Evolutionary conservation across 2,329 filamentous ascomycete genomes (phyloP), one percentile per base, ranked within the genome.

Genomic region (Calonectria fujianensis): DNA sequence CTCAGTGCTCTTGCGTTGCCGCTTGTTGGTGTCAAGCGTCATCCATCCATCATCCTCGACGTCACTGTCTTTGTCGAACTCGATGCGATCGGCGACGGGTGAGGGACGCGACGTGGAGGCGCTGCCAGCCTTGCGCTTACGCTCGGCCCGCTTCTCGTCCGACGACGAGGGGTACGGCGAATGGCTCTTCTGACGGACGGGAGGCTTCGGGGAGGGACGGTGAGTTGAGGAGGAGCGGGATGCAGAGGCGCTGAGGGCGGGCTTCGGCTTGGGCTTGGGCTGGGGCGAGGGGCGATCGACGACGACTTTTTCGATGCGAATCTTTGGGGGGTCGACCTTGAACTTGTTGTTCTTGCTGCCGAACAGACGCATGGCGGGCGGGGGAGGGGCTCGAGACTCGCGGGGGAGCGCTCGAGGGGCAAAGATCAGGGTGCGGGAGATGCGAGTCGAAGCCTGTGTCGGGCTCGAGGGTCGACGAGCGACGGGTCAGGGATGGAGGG

Each of bases 21-120:
- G 85, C 85, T 91, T 91, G 75, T 85, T 86, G 61, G 84, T 83
- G 64, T 88, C 87, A 61, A 90, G 81, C 27, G 82, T 86, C 82
- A 87, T 87, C 86, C 90, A 91, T 74, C 89, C 88, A 75, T 89
- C 88, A 69, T 89, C 89, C 51, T 89, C 88, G 66, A 85, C 87
- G 71, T 90, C 88, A 65, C 87, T 88, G 75, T 88, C 86, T 75
- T 88, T 89, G 73, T 88, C 88, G 73, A 89, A 90, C 69, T 88
- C 86, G 76, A 90, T 84, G 66, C 86, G 87, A 52, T 88, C 88
- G 74, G 86, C 88, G 16, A 85, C 87, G 4, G 90, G 88, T 10
- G 89, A 90, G n/a, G 79, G 78, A 74, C 84, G 81, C 57, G 80
- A 73, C 45, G 78, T 77, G 16, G 86, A 83, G 8, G 83, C 83